These are phyloP conservation scores for Atkinsonella texensis DNA, from an alignment of 2,329 filamentous ascomycete genomes.

Conservation along the genomic window DNA sequence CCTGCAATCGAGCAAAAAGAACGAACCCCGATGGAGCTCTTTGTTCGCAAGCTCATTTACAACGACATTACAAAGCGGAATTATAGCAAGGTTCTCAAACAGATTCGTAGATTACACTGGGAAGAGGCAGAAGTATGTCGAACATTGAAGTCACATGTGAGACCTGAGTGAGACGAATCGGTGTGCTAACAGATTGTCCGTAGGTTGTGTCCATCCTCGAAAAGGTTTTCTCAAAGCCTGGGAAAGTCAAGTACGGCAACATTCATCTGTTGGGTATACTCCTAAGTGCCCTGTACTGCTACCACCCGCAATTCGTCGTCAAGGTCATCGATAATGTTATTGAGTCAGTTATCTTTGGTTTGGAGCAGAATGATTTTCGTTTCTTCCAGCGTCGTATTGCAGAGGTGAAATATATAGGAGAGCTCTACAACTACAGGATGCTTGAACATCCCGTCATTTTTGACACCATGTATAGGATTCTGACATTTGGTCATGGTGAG, in stretches of 20 bases:
- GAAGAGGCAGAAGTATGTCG: conserved; percentile 66
- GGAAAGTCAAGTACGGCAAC: conserved; percentile 95
- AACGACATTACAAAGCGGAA: conserved; percentile 89
- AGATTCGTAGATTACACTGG: conserved; percentile 93
- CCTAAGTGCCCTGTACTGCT: conserved; percentile 75
- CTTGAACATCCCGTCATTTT: conserved; percentile 93
- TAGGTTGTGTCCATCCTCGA: conserved; percentile 64
- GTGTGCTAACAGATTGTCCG: conserved; percentile 4
- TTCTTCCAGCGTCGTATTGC: conserved; percentile 91
- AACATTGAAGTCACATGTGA: not conserved
- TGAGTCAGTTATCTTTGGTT: conserved; percentile 74
- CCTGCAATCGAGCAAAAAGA: conserved; percentile 96
- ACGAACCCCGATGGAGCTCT: conserved; percentile 82
- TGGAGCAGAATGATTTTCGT: conserved; percentile 95
- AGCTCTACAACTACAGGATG: conserved; percentile 96
- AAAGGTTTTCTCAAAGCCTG: conserved; percentile 90
- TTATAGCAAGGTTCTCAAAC: conserved; percentile 85
- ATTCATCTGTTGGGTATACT: conserved; percentile 88
- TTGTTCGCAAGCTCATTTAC: conserved; percentile 86
- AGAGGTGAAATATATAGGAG: conserved; percentile 90
- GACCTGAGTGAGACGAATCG: not conserved
- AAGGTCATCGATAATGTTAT: conserved; percentile 85
- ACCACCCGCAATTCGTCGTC: conserved; percentile 84
- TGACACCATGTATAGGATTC: conserved; percentile 85
- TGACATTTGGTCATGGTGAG: conserved; percentile 78